A percentile compares a stretch with the other conserved stretches of the same genome.
These are phyloP conservation scores for Claviceps sp. DNA, from an alignment of 2,329 filamentous ascomycete genomes.

Conservation along the genomic window DNA sequence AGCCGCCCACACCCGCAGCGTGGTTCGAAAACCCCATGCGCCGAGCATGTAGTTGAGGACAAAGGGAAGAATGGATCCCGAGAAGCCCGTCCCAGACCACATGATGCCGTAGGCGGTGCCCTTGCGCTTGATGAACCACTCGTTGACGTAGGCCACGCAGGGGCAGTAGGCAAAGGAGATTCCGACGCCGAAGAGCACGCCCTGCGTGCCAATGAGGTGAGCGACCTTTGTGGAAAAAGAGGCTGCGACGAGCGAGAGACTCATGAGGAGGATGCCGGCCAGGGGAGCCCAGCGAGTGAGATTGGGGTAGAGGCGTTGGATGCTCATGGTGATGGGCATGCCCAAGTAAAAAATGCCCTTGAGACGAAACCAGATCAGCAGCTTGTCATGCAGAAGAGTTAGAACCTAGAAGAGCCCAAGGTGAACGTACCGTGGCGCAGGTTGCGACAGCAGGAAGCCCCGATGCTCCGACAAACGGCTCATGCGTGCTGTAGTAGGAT, in stretches of 20 bases:
- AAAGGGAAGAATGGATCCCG: constrained; percentile 32
- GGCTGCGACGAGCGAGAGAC: constrained; percentile 31
- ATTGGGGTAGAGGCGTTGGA: constrained; percentile 26
- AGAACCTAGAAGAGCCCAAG: background rate
- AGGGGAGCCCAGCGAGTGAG: constrained; percentile 24
- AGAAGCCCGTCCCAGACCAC: constrained; percentile 32
- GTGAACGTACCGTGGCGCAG: constrained; percentile 31
- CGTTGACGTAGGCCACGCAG: constrained; percentile 39
- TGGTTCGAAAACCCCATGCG: constrained; percentile 27
- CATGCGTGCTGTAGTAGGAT: constrained; percentile 44
- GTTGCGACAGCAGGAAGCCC: constrained; percentile 47
- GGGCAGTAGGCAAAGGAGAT: constrained; percentile 36
- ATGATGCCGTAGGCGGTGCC: constrained; percentile 45
- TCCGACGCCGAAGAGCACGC: constrained; percentile 41
- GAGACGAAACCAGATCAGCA: background rate
- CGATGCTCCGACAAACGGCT: constrained; percentile 36
- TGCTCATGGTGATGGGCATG: constrained; percentile 30
- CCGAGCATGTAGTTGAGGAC: constrained; percentile 31
- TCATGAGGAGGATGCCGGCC: constrained; percentile 30
- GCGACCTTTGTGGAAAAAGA: constrained; percentile 34
- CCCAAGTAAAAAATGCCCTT: constrained; percentile 37
- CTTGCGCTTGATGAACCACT: constrained; percentile 39
- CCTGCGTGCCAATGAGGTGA: constrained; percentile 42
- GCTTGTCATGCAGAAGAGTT: too few relatives aligned
- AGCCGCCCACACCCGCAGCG: constrained; percentile 33